Base-by-base conservation (phyloP, 2,329 filamentous ascomycete species). In the Cytospora mali region DNA sequence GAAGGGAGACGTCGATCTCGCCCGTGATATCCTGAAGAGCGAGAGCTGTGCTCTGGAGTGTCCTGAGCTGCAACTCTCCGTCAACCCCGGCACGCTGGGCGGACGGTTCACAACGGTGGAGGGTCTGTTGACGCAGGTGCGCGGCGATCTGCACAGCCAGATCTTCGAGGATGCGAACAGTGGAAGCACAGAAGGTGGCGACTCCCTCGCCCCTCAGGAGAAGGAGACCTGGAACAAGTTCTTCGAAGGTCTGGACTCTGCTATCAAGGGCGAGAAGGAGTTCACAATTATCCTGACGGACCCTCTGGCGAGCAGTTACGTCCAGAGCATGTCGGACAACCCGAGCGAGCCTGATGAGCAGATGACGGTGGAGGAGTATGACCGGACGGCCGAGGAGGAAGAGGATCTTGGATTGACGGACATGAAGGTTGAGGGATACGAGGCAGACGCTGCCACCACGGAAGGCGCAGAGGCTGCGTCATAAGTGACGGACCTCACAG, bases 81-180 rank as follows among this genome's bases (percentile, higher is more conserved):
- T 98, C 67, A 93, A 96, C 76, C 93, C 94, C 0, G 95, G 95
- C 62, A 99, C 95, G 0, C 86, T 99, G 21, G 95, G 95, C 65
- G 95, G 95, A 21, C 89, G 95, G 62, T 99, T 99, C 81, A 99
- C 95, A 23, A 99, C 95, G 0, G 89, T 99, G 23, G 95, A 99
- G 76, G 95, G 95, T 65, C 86, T 98, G 23, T 81, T 98, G 60
- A 95, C 92, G 0, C 92, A 99, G 74, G 91, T 99, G 64, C 90
- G 93, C 66, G 89, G 95, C 73, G 94, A 99, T 75, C 83, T 99
- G 27, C 89, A 89, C 73, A 85, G 84, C 55, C 92, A 96, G 72
- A 96, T 98, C 66, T 99, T 96, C 75, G 87, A 96, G 69, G 84
- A 82, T n/a, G 88, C 87, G n/a, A 89, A 92, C 74, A 80, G 80